These are phyloP conservation scores for Raphanus sativus DNA, from an alignment of 345 rosid species.

Conservation along the genomic window DNA sequence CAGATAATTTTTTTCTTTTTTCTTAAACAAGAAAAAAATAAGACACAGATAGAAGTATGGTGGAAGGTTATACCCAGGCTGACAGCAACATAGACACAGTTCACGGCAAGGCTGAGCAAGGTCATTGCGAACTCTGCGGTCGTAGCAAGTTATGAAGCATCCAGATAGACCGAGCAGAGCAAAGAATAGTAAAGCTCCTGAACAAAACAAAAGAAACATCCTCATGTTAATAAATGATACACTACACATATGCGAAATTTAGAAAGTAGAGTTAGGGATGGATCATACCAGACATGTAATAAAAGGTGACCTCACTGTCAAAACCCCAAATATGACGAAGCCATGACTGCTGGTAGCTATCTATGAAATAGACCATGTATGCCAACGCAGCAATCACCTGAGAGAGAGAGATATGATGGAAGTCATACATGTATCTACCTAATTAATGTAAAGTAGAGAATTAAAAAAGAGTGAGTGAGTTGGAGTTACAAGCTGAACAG, in stretches of 20 bases:
- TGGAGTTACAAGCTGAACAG: conserved; percentile 78
- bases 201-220: background rate
- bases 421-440: background rate
- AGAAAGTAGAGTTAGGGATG: background rate
- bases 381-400: conserved; percentile 95
- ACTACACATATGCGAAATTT: background rate
- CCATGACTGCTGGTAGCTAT: conserved; percentile 77
- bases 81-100: conserved; percentile 97
- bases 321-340: conserved; percentile 90
- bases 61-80: conserved; percentile 71
- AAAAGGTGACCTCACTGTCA: conserved; percentile 83
- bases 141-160: conserved; percentile 98
- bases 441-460: background rate
- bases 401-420: conserved; percentile 1
- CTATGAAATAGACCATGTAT: conserved; percentile 81
- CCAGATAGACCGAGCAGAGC: conserved; percentile 98
- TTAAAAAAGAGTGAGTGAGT: conserved; percentile 14
- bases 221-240: conserved; percentile 3
- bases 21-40: background rate
- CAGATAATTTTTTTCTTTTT: background rate
- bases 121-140: conserved; percentile 94
- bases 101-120: conserved; percentile 98
- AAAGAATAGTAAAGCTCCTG: conserved; percentile 94
- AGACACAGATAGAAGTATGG: background rate
- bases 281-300: conserved; percentile 91